A percentile compares a stretch with the other conserved stretches of the same genome.
Evolutionary conservation across 768 basidiomycete species (phyloP).

Genomic region (Mrakia blollopis): DNA sequence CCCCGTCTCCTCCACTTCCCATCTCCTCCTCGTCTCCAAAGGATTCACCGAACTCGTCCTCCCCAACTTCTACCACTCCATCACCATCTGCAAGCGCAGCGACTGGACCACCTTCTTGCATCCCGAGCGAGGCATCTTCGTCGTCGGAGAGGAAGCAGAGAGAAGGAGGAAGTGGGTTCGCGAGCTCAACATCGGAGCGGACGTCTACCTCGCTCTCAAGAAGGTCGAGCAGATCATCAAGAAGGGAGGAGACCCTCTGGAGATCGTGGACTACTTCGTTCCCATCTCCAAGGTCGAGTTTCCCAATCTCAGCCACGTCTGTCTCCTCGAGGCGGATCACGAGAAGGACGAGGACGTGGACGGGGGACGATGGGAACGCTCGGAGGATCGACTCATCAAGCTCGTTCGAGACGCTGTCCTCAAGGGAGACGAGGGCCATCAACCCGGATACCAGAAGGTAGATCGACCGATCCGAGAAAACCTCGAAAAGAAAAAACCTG

Average conservation of each 20-base stretch:
- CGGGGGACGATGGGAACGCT: no score
- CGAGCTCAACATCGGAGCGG: slow-evolving; percentile 1
- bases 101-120: neutral
- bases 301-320: neutral
- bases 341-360: neutral
- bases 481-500: neutral
- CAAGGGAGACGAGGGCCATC: no score
- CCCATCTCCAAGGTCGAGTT: neutral
- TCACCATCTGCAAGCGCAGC: no score
- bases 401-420: no score
- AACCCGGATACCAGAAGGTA: neutral
- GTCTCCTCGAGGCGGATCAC: neutral
- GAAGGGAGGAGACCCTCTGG: neutral
- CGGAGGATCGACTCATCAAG: no score
- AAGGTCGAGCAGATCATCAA: neutral
- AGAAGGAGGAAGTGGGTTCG: neutral
- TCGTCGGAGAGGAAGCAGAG: neutral
- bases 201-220: neutral
- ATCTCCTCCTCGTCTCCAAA: neutral
- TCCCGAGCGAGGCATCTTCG: neutral
- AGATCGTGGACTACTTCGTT: neutral
- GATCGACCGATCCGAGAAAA: neutral
- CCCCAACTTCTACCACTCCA: neutral
- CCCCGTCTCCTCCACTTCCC: neutral
- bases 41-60: neutral